Base-by-base conservation (phyloP, 352 stramenopile species). In the Globisporangium uncinulatum region DNA sequence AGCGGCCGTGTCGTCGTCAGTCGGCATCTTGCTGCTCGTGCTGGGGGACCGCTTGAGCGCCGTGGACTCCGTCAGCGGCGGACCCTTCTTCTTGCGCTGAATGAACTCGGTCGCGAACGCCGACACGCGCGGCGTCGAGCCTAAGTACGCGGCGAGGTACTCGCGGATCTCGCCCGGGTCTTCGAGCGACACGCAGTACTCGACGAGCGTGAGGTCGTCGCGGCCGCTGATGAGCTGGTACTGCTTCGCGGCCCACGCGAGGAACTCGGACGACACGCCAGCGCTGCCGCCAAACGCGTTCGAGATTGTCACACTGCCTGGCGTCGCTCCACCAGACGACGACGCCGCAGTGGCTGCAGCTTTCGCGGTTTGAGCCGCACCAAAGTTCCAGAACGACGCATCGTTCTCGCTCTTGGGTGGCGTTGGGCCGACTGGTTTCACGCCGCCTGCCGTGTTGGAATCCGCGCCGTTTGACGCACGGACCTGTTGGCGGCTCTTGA, bases 51-150 rank as follows among this genome's bases (percentile, higher is more conserved):
- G 82, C 57, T 87, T 89, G 34, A 73, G 61, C 14, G 58, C 48
- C 6, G 48, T 5, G 9, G 14, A 7, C 9, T 8, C 17, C 31
- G 48, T 41, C 13, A 60, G 43, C 7, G 59, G 61, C 36, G 69
- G 58, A 49, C 72, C 65, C 31, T 76, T 80, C 62, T 93, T 94
- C 74, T 97, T 97, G 43, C 87, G 87, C 63, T 96, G 87, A 69
- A 98, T 98, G 56, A 99, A 99, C 67, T 98, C 96, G 19, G 88
- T 97, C 36, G 96, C 96, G 69, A 99, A 99, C n/a, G 87, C 93
- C 19, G 94, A 98, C n/a, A 99, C 96, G 66, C 95, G 87, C 13
- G 93, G 83, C 45, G 91, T 97, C 14, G 86, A 97, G 42, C 96
- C 96, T n/a, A 99, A 74, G 64, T 99, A 98, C 32, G 92, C 89